Base-by-base conservation (phyloP, 1,139 yeast species). In the Protomyces pachydermus region DNA sequence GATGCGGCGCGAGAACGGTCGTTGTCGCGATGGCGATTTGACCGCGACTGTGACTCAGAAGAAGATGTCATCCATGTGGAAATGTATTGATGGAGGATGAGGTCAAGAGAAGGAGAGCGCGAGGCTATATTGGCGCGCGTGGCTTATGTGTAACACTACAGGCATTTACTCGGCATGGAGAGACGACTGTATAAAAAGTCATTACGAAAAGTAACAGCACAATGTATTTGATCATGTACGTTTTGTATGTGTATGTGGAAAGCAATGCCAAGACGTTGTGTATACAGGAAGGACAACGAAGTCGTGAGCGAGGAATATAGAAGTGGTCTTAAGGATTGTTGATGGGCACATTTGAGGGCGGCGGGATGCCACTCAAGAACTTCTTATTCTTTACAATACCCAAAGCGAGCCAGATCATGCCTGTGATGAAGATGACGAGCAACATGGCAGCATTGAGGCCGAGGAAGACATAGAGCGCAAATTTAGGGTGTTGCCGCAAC, bases 61-160 rank as follows among this genome's bases (percentile, higher is more conserved):
- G 62, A 58, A 51, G 62, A 58, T 51, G 62, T 55, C 48, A 58
- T 58, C 45, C 39, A 58, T n/a, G 52, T 58, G 35, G 62, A 58
- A 10, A 42, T 42, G 48, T 42, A 42, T 42, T 38, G 42, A 38
- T 14, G 18, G 18, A 38, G 42, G n/a, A 16, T 10, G 16, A 16
- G n/a, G 39, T 14, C 5, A 37, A 37, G 9, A 37, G 14, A 37
- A 38, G 16, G 16, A 38, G 42, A 38, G 42, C n/a, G 42, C n/a
- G 42, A 14, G 42, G 10, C 42, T 14, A 12, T 38, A 9, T 10
- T 38, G 42, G 32, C 5, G 32, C 32, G 32, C 42, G 42, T 38
- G 5, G 42, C 23, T 16, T 6, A n/a, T 42, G 48, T 42, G 48
- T 42, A 42, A 42, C 48, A 42, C 12, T 20, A 37, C 23, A 42